Evolutionary conservation across 495 filamentous ascomycete species (phyloP).

Genomic region (Pyrenopolyporus hunteri): DNA sequence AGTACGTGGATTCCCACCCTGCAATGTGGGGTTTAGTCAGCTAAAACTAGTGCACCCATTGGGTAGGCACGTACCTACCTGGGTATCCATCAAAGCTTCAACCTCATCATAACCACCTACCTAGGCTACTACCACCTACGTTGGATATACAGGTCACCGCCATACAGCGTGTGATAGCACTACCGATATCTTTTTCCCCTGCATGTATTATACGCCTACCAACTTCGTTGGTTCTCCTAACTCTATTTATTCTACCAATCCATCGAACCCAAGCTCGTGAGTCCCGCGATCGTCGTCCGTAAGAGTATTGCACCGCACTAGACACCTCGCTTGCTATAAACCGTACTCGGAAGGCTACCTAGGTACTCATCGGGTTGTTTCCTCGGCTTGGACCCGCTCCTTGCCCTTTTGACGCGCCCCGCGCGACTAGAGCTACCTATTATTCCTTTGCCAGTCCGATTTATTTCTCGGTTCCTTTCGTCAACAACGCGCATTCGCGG

Average conservation of each 20-base stretch:
- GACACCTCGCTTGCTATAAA: too few species aligned
- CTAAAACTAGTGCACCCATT: neutral
- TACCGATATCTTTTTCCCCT: neutral
- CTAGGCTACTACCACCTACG: neutral
- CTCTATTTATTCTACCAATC: neutral
- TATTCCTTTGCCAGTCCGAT: neutral
- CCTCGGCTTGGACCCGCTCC: too few species aligned
- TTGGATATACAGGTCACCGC: neutral
- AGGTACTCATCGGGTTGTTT: too few species aligned
- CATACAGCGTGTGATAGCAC: neutral
- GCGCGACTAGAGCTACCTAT: neutral
- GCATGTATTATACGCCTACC: neutral
- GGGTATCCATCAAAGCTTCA: constrained; percentile 14
- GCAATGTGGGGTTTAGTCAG: constrained; percentile 15
- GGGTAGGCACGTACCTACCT: neutral
- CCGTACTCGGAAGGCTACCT: too few species aligned
- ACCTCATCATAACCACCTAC: constrained; percentile 10
- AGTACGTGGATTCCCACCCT: neutral
- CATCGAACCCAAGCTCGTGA: too few species aligned
- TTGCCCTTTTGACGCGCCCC: neutral
- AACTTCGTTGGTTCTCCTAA: neutral
- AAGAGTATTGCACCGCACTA: too few species aligned
- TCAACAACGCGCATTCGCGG: neutral
- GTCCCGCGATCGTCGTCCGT: too few species aligned
- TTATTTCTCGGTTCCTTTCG: neutral